These are phyloP conservation scores for Pezicula radicicola DNA, from an alignment of 2,329 filamentous ascomycete genomes.

Conservation along the genomic window DNA sequence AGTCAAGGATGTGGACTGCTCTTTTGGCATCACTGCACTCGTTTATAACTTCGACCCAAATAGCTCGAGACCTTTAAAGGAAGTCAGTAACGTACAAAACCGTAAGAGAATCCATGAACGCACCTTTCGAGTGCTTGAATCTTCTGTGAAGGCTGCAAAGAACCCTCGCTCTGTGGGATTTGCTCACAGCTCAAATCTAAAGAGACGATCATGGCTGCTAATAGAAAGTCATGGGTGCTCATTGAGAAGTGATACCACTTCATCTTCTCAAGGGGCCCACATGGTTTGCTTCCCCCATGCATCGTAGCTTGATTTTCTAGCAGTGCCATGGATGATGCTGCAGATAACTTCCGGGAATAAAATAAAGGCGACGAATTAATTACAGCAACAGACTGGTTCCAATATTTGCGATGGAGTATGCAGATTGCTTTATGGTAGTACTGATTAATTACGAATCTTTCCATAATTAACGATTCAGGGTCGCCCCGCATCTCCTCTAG, in stretches of 20 bases:
- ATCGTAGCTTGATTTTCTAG: slow-evolving; percentile 47
- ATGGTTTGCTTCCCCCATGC: slow-evolving; percentile 47
- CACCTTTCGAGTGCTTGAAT: slow-evolving; percentile 10
- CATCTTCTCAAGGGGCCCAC: slow-evolving; percentile 47
- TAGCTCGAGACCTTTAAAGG: slow-evolving; percentile 11
- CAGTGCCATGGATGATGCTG: slow-evolving; percentile 45
- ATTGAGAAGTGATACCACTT: slow-evolving; percentile 57
- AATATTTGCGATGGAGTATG: slow-evolving; percentile 53
- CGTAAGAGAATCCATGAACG: too few relatives aligned
- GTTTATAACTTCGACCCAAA: slow-evolving; percentile 19
- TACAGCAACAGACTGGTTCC: slow-evolving; percentile 38
- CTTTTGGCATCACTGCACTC: slow-evolving; percentile 20
- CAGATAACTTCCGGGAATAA: slow-evolving; percentile 49
- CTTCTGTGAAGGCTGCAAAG: slow-evolving; percentile 11
- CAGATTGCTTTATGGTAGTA: slow-evolving; percentile 53
- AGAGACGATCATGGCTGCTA: slow-evolving; percentile 59
- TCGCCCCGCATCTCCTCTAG: slow-evolving; percentile 48
- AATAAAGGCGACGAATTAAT: slow-evolving; percentile 36
- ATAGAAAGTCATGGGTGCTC: slow-evolving; percentile 57
- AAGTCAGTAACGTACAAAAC: too few relatives aligned
- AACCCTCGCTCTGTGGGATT: neutral
- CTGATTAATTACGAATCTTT: slow-evolving; percentile 48
- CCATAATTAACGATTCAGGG: slow-evolving; percentile 41
- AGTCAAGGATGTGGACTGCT: slow-evolving; percentile 13
- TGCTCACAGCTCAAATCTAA: slow-evolving; percentile 31